Evolutionary conservation across 2,329 filamentous ascomycete genomes (phyloP), one percentile per base, ranked within the genome.

Genomic region (Kalmusia sp.): DNA sequence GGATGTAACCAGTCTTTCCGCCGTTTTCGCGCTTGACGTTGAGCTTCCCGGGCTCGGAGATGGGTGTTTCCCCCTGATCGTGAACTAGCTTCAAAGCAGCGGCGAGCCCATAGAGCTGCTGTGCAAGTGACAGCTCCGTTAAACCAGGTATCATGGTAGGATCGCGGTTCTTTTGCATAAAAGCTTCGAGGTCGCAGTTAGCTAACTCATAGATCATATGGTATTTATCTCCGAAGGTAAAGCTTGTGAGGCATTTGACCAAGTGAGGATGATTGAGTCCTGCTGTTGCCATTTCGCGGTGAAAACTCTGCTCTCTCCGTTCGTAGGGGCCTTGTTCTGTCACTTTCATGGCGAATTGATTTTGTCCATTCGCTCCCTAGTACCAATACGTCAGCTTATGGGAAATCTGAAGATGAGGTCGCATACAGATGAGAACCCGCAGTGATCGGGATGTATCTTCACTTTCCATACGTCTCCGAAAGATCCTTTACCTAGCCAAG

Each of bases 221-320:
- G 33, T 50, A 55, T 7, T 58, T 47, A 6, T 49, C 43, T 19
- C 52, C 51, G 15, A 59, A 51, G 0, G 49, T 55, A 25, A 61
- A 63, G 38, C 58, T 59, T 4, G 61, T 34, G 14, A 61, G 54
- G 39, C 61, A 63, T 21, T 55, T 58, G 3, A 59, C 40, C 3
- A 63, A 58, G 41, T 63, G 55, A 0, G 41, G 25, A n/a, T 63
- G 58, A 3, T 28, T 48, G 24, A 55, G 40, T 4, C 48, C 43
- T 22, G 30, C 43, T 49, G 53, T 58, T 22, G 30, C 43, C 52
- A 55, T 58, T n/a, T 27, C 35, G 4, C 21, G n/a, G 33, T 55
- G 49, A 15, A 50, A 58, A 6, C 53, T 31, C 3, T 40, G 45
- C 17, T 58, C 55, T 4, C 55, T 52, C 4, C 41, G 35, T 38